These are phyloP conservation scores for Trametes hirsuta DNA, from an alignment of 1,284 basidiomycete species.

Conservation along the genomic window DNA sequence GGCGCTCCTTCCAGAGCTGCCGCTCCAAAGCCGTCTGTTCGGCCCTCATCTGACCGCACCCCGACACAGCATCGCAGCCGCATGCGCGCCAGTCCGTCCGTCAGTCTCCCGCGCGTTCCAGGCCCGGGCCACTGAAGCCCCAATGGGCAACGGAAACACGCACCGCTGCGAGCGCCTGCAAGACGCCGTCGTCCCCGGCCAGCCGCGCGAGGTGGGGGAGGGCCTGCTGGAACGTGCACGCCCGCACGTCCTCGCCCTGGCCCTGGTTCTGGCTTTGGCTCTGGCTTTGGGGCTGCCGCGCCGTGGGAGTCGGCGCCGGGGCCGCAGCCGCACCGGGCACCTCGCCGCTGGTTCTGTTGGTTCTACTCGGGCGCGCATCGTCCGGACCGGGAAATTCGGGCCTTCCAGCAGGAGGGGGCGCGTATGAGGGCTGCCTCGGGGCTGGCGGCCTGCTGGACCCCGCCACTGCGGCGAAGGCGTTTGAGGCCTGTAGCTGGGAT, in stretches of 20 bases:
- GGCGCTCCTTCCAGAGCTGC: conserved; percentile 65
- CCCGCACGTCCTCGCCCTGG: conserved; percentile 42
- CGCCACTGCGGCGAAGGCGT: conserved; percentile 15
- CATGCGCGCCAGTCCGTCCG: too few relatives aligned
- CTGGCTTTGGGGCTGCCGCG: not conserved
- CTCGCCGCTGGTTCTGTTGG: not conserved
- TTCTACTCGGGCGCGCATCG: not conserved
- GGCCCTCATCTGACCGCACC: conserved; percentile 50
- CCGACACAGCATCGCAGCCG: not conserved
- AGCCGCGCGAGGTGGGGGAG: conserved; percentile 59
- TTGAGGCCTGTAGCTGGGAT: conserved; percentile 55
- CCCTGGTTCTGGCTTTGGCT: conserved; percentile 33
- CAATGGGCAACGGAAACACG: conserved; percentile 41
- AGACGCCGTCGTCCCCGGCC: conserved; percentile 52
- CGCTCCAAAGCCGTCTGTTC: conserved; percentile 71
- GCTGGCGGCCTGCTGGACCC: conserved; percentile 7
- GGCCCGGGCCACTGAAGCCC: too few relatives aligned
- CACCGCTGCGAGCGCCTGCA: conserved; percentile 43
- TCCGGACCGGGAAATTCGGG: conserved; percentile 14
- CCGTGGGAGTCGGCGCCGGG: conserved; percentile 17
- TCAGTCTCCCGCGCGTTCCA: too few relatives aligned
- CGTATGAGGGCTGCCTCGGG: not conserved
- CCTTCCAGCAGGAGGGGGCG: conserved; percentile 1
- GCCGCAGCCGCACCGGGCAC: not conserved
- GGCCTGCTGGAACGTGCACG: conserved; percentile 65